phyloP scores from a whole-genome alignment of 768 basidiomycete genomes.

The Phanerochaete sordida region DNA sequence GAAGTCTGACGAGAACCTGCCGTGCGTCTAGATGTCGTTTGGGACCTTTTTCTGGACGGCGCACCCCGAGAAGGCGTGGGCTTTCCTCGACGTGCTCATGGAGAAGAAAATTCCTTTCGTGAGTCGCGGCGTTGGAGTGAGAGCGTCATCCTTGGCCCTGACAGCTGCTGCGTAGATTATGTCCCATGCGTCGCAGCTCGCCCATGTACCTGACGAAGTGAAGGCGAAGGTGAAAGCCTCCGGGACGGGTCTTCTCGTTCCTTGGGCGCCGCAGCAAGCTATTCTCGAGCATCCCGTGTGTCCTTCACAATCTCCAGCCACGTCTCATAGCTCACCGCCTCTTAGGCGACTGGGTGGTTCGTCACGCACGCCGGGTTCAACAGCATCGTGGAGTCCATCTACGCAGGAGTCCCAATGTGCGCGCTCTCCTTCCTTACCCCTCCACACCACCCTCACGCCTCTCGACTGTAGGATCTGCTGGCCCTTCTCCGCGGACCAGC shows the following conservation, averaged over 20 bases:
- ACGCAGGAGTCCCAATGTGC: constrained; percentile 19
- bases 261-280: constrained; percentile 23
- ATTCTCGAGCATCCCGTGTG: constrained; percentile 21
- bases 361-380: constrained; percentile 24
- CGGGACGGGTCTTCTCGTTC: constrained; percentile 15
- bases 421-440: not conserved
- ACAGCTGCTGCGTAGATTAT: constrained; percentile 16
- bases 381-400: constrained; percentile 19
- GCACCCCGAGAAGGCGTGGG: constrained; percentile 19
- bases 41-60: constrained; percentile 22
- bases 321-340: not conserved
- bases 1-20: too few relatives aligned
- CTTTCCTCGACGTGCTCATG: constrained; percentile 20
- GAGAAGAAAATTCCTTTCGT: constrained; percentile 23
- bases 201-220: constrained; percentile 13
- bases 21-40: constrained; percentile 19
- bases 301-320: not conserved
- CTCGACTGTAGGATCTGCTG: constrained; percentile 26
- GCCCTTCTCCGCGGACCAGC: constrained; percentile 24
- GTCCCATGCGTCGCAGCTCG: constrained; percentile 15
- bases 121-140: not conserved
- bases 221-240: constrained; percentile 15
- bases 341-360: constrained; percentile 24
- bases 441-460: not conserved
- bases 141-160: not conserved